Evolutionary conservation across 2,329 filamentous ascomycete genomes (phyloP), one percentile per base, ranked within the genome.

Genomic region (Colletotrichum sojae): DNA sequence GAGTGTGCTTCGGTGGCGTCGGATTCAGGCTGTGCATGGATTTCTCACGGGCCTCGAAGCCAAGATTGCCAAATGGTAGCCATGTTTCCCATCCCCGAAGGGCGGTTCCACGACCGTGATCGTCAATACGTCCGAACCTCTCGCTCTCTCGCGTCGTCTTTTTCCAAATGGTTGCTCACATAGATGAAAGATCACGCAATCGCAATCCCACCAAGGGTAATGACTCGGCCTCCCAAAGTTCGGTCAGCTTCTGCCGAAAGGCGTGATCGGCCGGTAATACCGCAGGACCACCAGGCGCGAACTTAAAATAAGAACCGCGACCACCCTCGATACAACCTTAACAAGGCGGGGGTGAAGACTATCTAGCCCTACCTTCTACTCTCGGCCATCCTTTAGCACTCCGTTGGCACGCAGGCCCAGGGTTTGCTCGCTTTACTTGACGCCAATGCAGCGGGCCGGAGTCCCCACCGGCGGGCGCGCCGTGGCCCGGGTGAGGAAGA

Each of bases 401-500:
- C 36, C 40, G 12, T 60, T 51, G 49, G 15, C 31, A 22, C 15
- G 13, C 20, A 27, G 48, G 31, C 43, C 15, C 22, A 25, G 25
- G 25, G 39, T 3, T 36, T 36, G 13, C 27, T 55, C 45, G 45
- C 43, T 66, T 12, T 57, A 61, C 20, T 25, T 53, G 56, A 61
- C 45, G 62, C 55, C 55, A 66, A 51, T 52, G 49, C 53, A 49
- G 36, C 56, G 62, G 62, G 40, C 62, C 45, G 62, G 20, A 6
- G 25, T 45, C 62, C n/a, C 67, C 62, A 66, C 67, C 39, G 43
- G 31, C 66, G 54, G 66, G 61, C 61, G 65, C 48, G 40, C 66
- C 66, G 64, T 52, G 53, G 43, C 31, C 27, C 31, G 6, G 52
- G 22, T 22, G 18, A 39, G 31, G 16, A 39, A 45, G 59, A 68